Base-by-base conservation (phyloP, 2,329 filamentous ascomycete genomes). In the Sordariomycetes sp. region DNA sequence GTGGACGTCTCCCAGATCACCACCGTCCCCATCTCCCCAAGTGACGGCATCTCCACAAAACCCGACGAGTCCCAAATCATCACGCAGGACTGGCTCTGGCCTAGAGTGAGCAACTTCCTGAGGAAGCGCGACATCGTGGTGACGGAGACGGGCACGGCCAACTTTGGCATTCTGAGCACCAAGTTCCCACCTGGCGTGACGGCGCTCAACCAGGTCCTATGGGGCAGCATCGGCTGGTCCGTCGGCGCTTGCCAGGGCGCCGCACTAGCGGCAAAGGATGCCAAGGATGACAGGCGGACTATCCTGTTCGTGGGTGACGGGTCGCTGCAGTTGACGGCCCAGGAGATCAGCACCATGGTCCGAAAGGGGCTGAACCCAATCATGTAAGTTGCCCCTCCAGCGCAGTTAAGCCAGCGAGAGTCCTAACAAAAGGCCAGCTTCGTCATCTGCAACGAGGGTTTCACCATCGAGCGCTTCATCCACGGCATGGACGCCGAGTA, bases 251-350 rank as follows among this genome's bases (percentile, higher is more conserved):
- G 74, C 37, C 80, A 83, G 65, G 80, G 80, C 37, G 90, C 89
- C 20, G 88, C 88, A 1, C 76, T 94, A 12, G 91, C 89, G 1
- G 82, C 85, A 0, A 85, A 84, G 64, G 90, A 94, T 66, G 72
- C 74, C 43, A 54, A 40, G 16, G 70, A 71, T 37, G 76, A 82
- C 55, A 74, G 83, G 28, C 78, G 91, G 60, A 90, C 88, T 0
- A 86, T 97, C 53, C 77, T 96, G 43, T 92, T 95, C 67, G 89
- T 91, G n/a, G 91, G 91, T 25, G 91, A 96, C 65, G 91, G 91
- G 32, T 90, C 86, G 59, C 86, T 95, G 71, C 90, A 96, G 69
- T 78, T 96, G 59, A 95, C 90, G 0, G 86, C 82, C 0, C 90
- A 96, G 69, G 90, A 94, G 71, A 69, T 96, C 62, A 88, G 85